These are phyloP conservation scores for Botryotinia convoluta DNA, from an alignment of 2,329 filamentous ascomycete genomes.

Conservation along the genomic window DNA sequence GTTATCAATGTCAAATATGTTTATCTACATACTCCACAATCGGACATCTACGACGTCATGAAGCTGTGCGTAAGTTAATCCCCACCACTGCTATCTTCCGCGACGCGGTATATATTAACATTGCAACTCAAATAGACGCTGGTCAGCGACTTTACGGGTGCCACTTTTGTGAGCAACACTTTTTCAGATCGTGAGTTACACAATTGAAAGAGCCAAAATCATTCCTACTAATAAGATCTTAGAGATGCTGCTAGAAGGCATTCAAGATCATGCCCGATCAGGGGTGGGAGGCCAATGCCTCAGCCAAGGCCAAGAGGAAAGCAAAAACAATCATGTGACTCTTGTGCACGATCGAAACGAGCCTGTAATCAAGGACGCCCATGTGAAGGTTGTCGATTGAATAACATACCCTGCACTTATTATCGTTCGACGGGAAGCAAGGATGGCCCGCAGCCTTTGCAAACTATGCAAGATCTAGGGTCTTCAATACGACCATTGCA, in stretches of 20 bases:
- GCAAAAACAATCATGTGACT: conserved; percentile 19
- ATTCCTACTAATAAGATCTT: neutral
- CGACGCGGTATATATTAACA: neutral
- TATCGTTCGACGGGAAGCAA: conserved; percentile 7
- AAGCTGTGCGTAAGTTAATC: conserved; percentile 12
- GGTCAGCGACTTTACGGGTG: conserved; percentile 7
- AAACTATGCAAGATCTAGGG: neutral
- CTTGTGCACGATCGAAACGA: conserved; percentile 17
- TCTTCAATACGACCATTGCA: neutral
- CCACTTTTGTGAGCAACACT: conserved; percentile 12
- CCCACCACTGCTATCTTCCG: neutral
- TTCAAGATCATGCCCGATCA: conserved; percentile 15
- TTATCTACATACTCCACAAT: conserved; percentile 15
- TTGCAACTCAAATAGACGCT: neutral
- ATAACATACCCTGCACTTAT: neutral
- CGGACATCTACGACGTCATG: conserved; percentile 18
- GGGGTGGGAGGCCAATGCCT: conserved; percentile 12
- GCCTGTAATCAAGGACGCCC: conserved; percentile 14
- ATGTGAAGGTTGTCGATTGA: conserved; percentile 7
- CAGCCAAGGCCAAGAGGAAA: conserved; percentile 13
- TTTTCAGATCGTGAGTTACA: conserved; percentile 10
- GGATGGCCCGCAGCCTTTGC: neutral
- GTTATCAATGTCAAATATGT: conserved; percentile 14
- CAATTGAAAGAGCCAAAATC: neutral
- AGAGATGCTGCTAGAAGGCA: conserved; percentile 20